Evolutionary conservation across 2,329 filamentous ascomycete species (phyloP).

Genomic region (Cyanodermella asteris): DNA sequence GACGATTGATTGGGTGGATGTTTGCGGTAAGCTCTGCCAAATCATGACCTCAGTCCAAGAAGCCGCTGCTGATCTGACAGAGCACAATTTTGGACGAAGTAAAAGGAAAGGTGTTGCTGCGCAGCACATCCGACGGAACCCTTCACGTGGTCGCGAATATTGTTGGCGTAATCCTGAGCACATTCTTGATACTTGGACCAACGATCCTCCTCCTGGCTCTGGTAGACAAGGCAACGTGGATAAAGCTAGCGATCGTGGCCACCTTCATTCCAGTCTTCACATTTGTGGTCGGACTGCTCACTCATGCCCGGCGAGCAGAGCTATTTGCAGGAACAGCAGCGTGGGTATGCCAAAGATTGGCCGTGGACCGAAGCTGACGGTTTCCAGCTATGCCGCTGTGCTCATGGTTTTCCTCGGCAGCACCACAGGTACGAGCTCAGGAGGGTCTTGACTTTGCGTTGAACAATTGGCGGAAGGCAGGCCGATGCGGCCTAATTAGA

Average conservation of each 20-base stretch:
- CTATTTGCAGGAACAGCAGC: conserved; percentile 6
- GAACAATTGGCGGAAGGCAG: too few species aligned
- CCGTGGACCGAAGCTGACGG: neutral
- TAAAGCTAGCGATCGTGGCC: conserved; percentile 8
- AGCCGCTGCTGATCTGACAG: neutral
- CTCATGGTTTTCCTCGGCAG: conserved; percentile 7
- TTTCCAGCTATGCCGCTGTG: conserved; percentile 6
- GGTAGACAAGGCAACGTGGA: conserved; percentile 2
- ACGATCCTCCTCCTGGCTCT: conserved; percentile 7
- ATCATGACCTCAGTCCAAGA: neutral
- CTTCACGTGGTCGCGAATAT: conserved; percentile 6
- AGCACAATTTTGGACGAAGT: conserved; percentile 1
- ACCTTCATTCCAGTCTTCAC: conserved; percentile 8
- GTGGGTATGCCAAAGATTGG: conserved; percentile 1
- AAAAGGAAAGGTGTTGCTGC: conserved; percentile 4
- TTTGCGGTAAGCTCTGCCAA: conserved; percentile 5
- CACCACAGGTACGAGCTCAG: too few species aligned
- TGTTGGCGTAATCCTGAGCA: conserved; percentile 7
- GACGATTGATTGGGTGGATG: conserved; percentile 8
- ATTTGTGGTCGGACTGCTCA: conserved; percentile 5
- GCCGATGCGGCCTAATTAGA: too few species aligned
- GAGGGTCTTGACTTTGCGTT: too few species aligned
- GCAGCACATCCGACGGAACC: conserved; percentile 5
- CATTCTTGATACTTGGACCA: conserved; percentile 8
- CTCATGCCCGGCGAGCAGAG: conserved; percentile 6